phyloP scores from a whole-genome alignment of 345 rosid species.

The Populus tremula region DNA sequence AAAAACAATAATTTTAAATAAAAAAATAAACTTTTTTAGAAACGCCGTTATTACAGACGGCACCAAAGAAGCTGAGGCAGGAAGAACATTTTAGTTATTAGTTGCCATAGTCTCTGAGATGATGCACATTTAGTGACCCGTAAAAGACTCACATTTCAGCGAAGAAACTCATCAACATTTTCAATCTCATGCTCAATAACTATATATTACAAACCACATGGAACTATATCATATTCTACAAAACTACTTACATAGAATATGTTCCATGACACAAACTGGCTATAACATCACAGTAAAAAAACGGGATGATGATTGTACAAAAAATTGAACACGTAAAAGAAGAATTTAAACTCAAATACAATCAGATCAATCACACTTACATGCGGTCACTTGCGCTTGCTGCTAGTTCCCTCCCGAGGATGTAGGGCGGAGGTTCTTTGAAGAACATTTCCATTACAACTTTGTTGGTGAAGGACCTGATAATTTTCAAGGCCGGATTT shows the following conservation, averaged over 20 bases:
- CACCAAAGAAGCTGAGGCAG: too few species aligned
- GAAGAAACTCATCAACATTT: too few species aligned
- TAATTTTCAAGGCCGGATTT: not conserved
- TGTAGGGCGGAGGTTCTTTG: not conserved
- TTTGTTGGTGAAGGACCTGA: not conserved
- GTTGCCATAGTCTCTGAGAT: not conserved
- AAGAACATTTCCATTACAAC: not conserved
- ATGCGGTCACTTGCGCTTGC: slow-evolving; percentile 12
- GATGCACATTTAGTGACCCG: not conserved
- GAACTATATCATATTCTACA: slow-evolving; percentile 6
- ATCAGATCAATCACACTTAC: slow-evolving; percentile 18
- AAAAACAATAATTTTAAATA: too few species aligned
- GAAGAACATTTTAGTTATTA: too few species aligned
- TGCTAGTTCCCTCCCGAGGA: slow-evolving; percentile 6
- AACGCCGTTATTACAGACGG: too few species aligned
- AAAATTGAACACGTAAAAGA: not conserved
- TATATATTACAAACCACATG: not conserved
- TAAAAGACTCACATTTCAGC: not conserved
- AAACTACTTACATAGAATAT: not conserved
- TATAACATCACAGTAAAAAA: not conserved
- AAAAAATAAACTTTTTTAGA: too few species aligned
- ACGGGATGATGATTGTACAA: not conserved
- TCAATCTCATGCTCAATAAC: not conserved
- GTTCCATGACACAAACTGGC: not conserved
- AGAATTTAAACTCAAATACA: slow-evolving; percentile 12